Percentiles rank a stretch among this genome's conserved stretches.
Evolutionary conservation across 1,284 basidiomycete species (phyloP).

Genomic region (Ceratorhiza oryzae-sativae): DNA sequence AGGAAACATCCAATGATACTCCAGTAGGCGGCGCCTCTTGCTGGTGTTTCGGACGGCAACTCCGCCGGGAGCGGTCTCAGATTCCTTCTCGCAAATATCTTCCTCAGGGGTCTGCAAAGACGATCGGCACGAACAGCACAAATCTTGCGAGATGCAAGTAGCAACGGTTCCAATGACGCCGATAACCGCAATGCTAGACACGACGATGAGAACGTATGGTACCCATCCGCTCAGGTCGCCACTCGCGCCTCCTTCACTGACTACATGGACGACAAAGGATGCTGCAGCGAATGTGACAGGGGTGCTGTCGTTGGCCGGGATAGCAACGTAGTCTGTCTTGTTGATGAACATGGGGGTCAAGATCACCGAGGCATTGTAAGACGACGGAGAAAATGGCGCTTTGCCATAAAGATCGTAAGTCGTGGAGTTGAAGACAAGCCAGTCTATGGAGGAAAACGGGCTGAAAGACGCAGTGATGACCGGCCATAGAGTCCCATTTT

Average conservation of each 20-base stretch:
- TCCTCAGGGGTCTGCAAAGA: background rate
- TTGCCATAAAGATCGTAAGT: slow-evolving; percentile 4
- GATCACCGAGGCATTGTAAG: slow-evolving; percentile 24
- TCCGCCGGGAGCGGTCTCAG: background rate
- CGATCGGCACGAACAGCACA: slow-evolving; percentile 1
- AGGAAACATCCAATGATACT: background rate
- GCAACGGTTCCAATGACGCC: background rate
- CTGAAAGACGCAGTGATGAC: slow-evolving; percentile 6
- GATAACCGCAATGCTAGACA: slow-evolving; percentile 6
- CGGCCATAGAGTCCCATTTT: slow-evolving; percentile 1
- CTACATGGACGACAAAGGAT: slow-evolving; percentile 7
- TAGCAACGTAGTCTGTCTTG: slow-evolving; percentile 8
- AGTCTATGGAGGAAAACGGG: slow-evolving; percentile 20
- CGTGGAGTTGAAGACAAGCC: slow-evolving; percentile 15
- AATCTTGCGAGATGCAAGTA: slow-evolving; percentile 25
- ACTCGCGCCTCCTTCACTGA: background rate
- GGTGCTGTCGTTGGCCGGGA: background rate
- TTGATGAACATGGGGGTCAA: slow-evolving; percentile 12
- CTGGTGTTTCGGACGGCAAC: background rate
- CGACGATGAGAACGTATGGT: slow-evolving; percentile 6
- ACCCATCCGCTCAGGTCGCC: slow-evolving; percentile 19
- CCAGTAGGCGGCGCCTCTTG: background rate
- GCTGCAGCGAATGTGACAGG: slow-evolving; percentile 11
- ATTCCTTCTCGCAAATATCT: background rate
- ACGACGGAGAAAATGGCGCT: slow-evolving; percentile 8